These are phyloP conservation scores for Xylaria multiplex DNA, from an alignment of 2,329 filamentous ascomycete genomes.

Conservation along the genomic window DNA sequence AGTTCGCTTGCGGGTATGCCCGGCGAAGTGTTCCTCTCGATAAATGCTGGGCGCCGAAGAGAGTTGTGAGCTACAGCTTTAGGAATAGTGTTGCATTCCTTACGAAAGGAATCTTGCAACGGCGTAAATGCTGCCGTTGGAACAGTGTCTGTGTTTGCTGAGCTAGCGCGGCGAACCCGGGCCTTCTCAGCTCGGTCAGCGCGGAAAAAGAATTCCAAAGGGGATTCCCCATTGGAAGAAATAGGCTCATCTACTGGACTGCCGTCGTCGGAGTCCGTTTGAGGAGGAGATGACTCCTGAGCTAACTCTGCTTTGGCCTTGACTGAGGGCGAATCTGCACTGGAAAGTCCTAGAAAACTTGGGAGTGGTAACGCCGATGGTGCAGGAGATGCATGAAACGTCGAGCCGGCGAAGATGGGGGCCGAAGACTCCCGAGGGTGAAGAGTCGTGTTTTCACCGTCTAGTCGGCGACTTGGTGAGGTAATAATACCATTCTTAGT, in stretches of 20 bases:
- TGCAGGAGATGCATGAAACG: constrained; percentile 94
- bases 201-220: constrained; percentile 89
- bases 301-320: constrained; percentile 53
- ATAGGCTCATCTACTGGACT: constrained; percentile 55
- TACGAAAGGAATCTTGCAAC: constrained; percentile 54
- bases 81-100: constrained; percentile 49
- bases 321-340: constrained; percentile 69
- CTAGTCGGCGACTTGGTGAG: constrained; percentile 56
- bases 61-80: constrained; percentile 49
- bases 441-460: constrained; percentile 58
- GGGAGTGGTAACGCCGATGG: constrained; percentile 90
- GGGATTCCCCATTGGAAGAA: constrained; percentile 68
- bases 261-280: constrained; percentile 61
- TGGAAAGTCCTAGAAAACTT: constrained; percentile 81
- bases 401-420: constrained; percentile 86
- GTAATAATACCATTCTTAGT: constrained; percentile 47
- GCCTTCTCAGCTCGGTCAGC: constrained; percentile 84
- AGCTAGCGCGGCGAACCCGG: constrained; percentile 64
- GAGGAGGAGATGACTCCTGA: constrained; percentile 60
- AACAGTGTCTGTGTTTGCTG: constrained; percentile 55
- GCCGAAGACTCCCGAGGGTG: constrained; percentile 58
- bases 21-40: constrained; percentile 57
- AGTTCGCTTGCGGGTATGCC: constrained; percentile 76
- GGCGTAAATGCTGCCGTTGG: constrained; percentile 61
- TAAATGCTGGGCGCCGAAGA: constrained; percentile 48